Base-by-base conservation (phyloP, 2,329 filamentous ascomycete genomes). In the Fusarium sororula region DNA sequence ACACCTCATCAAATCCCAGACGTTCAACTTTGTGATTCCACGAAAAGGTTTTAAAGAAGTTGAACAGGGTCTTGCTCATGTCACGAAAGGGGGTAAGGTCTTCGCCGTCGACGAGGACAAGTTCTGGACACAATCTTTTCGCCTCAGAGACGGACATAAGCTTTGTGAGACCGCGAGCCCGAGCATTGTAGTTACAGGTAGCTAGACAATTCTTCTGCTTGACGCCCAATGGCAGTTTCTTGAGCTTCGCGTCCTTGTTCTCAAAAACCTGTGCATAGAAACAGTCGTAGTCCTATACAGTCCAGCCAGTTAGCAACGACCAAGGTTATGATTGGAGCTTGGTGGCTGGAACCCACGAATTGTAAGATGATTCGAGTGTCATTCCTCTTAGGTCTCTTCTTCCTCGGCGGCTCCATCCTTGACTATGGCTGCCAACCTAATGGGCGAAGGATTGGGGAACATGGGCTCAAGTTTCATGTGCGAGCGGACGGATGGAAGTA, bases 261-360 rank as follows among this genome's bases (percentile, higher is more conserved):
- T 98, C 95, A 75, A 96, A 92, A 14, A 96, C 95, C 56, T 94
- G 94, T 28, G 95, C 95, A 82, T 98, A 98, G 86, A 98, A 98
- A 85, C 94, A 97, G 84, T 96, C 94, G 81, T 95, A 94, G 82
- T 94, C 91, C 90, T 92, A 42, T 47, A 37, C 44, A 20, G 63
- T 17, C 32, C 50, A 26, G 61, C 18, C 37, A 66, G 58, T 32
- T 47, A 60, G 67, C 72, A 53, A 78, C 70, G 32, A 39, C 41
- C 24, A 44, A 50, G 24, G 35, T 39, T 28, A 26, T 39, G 66
- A 51, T 32, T 39, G 28, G 44, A 50, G 37, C 20, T 39, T 24
- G 26, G 38, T 69, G 39, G 56, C 42, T 63, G n/a, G 42, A 56
- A 80, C 89, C 80, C 84, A 96, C 94, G 84, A 97, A 95, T 82